These are phyloP conservation scores for Rehmannia glutinosa DNA, from an alignment of 257 asterid species.

Conservation along the genomic window DNA sequence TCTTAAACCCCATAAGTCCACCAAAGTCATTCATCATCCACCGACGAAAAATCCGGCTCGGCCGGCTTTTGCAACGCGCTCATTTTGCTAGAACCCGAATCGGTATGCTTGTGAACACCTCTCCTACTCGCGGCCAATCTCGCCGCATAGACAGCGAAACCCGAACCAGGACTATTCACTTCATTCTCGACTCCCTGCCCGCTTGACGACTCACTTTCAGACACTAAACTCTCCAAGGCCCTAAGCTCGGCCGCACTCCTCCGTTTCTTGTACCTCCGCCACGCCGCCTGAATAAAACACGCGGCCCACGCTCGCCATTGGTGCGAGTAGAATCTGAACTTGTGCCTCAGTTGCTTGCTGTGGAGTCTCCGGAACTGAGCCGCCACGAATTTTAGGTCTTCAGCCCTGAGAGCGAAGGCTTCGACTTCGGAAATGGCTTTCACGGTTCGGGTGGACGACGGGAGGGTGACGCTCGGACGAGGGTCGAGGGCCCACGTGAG, in stretches of 20 bases:
- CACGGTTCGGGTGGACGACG: conserved; percentile 89
- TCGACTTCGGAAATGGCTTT: conserved; percentile 86
- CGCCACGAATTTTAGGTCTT: conserved; percentile 83
- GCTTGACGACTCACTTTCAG: conserved; percentile 6
- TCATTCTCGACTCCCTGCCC: conserved; percentile 16
- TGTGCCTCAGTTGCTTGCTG: conserved; percentile 86
- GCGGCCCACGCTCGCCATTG: conserved; percentile 97
- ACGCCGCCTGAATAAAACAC: conserved; percentile 82
- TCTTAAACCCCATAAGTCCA: not conserved
- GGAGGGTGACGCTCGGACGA: conserved; percentile 74
- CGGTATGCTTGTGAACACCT: conserved; percentile 42
- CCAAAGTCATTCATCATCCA: conserved; percentile 50
- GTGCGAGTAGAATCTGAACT: conserved; percentile 89
- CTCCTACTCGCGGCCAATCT: conserved; percentile 57
- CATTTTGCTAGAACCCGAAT: conserved; percentile 43
- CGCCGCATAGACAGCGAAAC: conserved; percentile 40
- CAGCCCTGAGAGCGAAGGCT: conserved; percentile 77
- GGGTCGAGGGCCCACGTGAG: conserved; percentile 98
- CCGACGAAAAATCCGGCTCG: conserved; percentile 88
- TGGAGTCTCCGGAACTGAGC: conserved; percentile 81
- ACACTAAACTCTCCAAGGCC: conserved; percentile 36
- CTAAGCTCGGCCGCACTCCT: conserved; percentile 45
- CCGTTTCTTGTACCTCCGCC: conserved; percentile 72
- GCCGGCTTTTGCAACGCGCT: conserved; percentile 74
- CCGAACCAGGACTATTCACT: conserved; percentile 26